phyloP scores from a whole-genome alignment of 768 basidiomycete species.

The Mycena indigotica region DNA sequence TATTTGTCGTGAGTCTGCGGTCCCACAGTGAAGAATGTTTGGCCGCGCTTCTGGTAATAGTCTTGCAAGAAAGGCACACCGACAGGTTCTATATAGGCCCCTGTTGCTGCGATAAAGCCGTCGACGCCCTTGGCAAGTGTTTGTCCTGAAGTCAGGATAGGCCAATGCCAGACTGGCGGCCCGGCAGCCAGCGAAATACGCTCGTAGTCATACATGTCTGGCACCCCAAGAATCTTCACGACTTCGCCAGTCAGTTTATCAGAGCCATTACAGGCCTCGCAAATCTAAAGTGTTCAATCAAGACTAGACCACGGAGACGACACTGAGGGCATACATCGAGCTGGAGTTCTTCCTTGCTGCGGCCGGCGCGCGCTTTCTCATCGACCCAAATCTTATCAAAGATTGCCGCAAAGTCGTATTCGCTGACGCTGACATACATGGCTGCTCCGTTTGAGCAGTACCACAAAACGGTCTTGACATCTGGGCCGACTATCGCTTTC shows the following conservation, averaged over 20 bases:
- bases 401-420: slow-evolving; percentile 12
- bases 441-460: background rate
- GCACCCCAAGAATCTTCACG: background rate
- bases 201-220: slow-evolving; percentile 18
- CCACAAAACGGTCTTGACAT: slow-evolving; percentile 10
- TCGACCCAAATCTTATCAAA: slow-evolving; percentile 5
- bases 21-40: slow-evolving; percentile 8
- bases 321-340: background rate
- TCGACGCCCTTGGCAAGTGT: slow-evolving; percentile 7
- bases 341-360: slow-evolving; percentile 2
- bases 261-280: slow-evolving; percentile 4
- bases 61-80: slow-evolving; percentile 1
- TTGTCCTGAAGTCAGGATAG: background rate
- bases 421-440: background rate
- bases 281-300: background rate
- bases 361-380: slow-evolving; percentile 5
- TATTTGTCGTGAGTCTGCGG: slow-evolving; percentile 1
- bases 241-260: slow-evolving; percentile 2
- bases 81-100: background rate
- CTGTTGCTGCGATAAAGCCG: slow-evolving; percentile 1
- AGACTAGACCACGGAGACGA: background rate
- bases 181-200: background rate
- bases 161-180: background rate
- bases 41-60: slow-evolving; percentile 2
- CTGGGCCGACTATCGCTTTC: slow-evolving; percentile 10